These are phyloP conservation scores for Metahyphopichia silvanorum DNA, from an alignment of 805 yeast species.

Conservation along the genomic window DNA sequence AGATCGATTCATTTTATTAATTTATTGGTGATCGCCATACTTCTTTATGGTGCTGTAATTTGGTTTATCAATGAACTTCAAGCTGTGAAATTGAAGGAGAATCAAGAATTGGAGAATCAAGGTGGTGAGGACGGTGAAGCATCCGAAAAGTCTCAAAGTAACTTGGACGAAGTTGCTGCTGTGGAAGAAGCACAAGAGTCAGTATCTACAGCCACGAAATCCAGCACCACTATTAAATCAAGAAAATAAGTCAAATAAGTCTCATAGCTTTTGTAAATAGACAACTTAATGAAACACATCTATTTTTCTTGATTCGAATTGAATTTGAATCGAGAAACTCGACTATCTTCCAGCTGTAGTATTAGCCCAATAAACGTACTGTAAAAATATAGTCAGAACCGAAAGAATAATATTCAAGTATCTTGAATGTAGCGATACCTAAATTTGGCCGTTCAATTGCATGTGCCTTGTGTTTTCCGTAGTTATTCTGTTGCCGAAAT, in stretches of 20 bases:
- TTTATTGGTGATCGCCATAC: slow-evolving; percentile 51
- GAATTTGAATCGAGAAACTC: no score
- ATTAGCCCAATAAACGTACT: no score
- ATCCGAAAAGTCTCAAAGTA: neutral
- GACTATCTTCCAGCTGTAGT: no score
- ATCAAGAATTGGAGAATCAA: slow-evolving; percentile 36
- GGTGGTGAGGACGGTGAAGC: slow-evolving; percentile 8
- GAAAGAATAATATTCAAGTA: no score
- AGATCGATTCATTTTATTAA: slow-evolving; percentile 65
- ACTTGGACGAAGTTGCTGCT: neutral
- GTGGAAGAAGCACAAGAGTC: neutral
- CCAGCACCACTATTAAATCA: neutral
- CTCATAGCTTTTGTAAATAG: neutral
- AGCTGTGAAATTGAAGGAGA: slow-evolving; percentile 42
- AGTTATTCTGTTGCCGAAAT: no score
- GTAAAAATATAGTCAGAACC: no score
- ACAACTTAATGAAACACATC: slow-evolving; percentile 9
- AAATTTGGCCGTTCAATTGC: no score
- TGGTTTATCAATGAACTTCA: slow-evolving; percentile 83
- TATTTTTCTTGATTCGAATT: no score
- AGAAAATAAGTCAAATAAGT: neutral
- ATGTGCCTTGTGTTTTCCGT: no score
- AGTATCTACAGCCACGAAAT: neutral
- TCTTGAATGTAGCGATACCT: no score
- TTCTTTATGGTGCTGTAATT: slow-evolving; percentile 74